Evolutionary conservation across 495 filamentous ascomycete genomes (phyloP).

Genomic region (Aspergillus indologenus): DNA sequence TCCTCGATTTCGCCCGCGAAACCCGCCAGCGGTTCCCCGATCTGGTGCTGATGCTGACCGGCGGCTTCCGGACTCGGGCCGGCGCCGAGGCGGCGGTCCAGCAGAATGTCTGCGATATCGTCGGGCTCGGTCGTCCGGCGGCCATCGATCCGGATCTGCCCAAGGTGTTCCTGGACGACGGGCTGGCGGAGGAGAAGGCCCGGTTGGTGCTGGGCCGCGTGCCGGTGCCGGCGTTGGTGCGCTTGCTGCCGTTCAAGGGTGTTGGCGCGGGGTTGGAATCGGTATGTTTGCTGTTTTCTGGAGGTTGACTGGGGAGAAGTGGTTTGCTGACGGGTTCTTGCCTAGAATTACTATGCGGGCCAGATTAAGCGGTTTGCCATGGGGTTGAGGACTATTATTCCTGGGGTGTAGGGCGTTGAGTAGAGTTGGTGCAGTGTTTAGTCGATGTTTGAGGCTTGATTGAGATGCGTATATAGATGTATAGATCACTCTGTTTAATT

Average conservation of each 20-base stretch:
- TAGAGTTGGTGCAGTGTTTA: neutral
- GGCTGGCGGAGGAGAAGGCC: slow-evolving; percentile 49
- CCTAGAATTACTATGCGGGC: slow-evolving; percentile 36
- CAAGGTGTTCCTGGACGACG: slow-evolving; percentile 50
- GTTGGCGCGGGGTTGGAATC: slow-evolving; percentile 46
- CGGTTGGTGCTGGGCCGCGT: slow-evolving; percentile 36
- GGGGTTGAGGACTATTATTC: slow-evolving; percentile 31
- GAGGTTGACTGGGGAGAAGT: neutral
- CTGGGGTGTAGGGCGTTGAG: slow-evolving; percentile 6
- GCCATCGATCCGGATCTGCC: slow-evolving; percentile 48
- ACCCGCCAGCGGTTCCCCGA: slow-evolving; percentile 43
- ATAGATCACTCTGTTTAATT: too few species aligned
- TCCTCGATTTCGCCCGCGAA: slow-evolving; percentile 52
- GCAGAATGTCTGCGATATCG: slow-evolving; percentile 53
- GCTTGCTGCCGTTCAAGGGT: slow-evolving; percentile 33
- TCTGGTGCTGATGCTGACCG: slow-evolving; percentile 49
- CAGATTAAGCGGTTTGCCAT: slow-evolving; percentile 42
- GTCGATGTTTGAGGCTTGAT: neutral
- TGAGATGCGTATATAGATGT: too few species aligned
- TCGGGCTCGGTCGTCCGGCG: slow-evolving; percentile 56
- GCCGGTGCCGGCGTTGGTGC: slow-evolving; percentile 29
- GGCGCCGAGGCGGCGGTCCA: slow-evolving; percentile 54
- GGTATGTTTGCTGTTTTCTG: slow-evolving; percentile 26
- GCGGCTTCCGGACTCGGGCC: slow-evolving; percentile 53
- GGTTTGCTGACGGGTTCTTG: slow-evolving; percentile 1